These are phyloP conservation scores for Flaveria trinervia DNA, from an alignment of 129 eudicot genomes.

Conservation along the genomic window DNA sequence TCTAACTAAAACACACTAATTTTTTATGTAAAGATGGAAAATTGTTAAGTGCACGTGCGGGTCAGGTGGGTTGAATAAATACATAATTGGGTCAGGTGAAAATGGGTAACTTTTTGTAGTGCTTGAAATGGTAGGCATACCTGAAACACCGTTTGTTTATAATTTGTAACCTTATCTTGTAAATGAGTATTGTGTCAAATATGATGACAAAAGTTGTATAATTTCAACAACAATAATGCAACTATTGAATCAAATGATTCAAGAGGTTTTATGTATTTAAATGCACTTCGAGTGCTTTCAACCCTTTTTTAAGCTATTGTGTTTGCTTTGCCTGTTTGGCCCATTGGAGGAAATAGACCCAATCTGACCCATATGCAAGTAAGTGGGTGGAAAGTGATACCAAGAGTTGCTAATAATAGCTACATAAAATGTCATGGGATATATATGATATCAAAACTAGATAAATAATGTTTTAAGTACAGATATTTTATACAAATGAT, in stretches of 20 bases:
- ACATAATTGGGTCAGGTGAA: background rate
- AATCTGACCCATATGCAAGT: background rate
- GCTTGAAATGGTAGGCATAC: background rate
- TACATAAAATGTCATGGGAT: no score
- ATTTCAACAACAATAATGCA: background rate
- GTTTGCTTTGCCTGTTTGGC: background rate
- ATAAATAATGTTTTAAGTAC: background rate
- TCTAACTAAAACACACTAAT: background rate
- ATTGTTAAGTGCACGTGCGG: background rate
- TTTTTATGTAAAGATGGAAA: background rate
- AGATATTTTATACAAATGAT: background rate
- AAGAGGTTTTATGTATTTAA: background rate
- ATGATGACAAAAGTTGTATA: background rate
- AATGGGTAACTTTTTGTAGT: background rate
- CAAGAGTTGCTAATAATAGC: no score
- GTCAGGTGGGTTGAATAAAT: background rate
- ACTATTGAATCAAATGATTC: background rate
- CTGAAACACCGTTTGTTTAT: background rate
- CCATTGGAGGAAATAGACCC: background rate
- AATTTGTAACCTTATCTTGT: background rate
- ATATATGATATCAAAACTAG: background rate
- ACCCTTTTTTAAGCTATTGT: background rate
- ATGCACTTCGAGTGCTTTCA: background rate
- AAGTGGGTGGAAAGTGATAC: background rate
- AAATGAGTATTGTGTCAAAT: background rate